Evolutionary conservation across 306 rosid genomes (phyloP), one percentile per base, ranked within the genome.

Genomic region (Purshia tridentata): DNA sequence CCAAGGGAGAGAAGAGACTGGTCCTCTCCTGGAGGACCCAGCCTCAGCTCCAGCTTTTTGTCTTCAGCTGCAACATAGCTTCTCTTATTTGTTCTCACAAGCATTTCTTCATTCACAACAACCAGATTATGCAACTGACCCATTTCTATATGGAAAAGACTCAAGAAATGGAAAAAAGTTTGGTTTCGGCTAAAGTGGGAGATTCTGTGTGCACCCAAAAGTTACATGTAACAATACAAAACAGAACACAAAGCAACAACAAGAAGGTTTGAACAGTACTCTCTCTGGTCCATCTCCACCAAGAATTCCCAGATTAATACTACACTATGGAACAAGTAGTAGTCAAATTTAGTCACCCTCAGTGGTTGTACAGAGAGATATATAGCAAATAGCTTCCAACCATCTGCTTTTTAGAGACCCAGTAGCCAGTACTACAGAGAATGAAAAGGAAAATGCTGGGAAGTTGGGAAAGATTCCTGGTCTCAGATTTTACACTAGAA

Each of bases 1-100:
- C 59, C 39, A 35, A 60, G 75, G 48, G 72, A 53, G 41, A 53
- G 76, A 74, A 7, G 44, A 50, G 70, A 62, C 54, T 75, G 72
- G 15, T 66, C 76, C 52, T 79, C 82, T 37, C 86, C 81, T 22
- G 84, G 81, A 73, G 76, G 81, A 72, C 77, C 86, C 62, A 79
- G 76, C 67, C 79, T 83, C 39, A 83, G 76, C 75, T 83, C 86
- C 67, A 80, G 79, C 47, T 79, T 79, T 20, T 76, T 68, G 62
- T 79, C 76, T 20, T 79, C 81, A 61, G 79, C 62, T 4, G 69
- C 62, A 58, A 65, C 75, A 42, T 19, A 61, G 80, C 72, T 69
- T 69, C 83, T 75, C 69, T 74, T 80, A 67, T 50, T 79, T 60
- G 66, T 58, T 35, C 59, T 67, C 48, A 48, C 18, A 16, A 22